Conservation (phyloP, 208 protist genomes). For the Leishmania tarentolae region DNA sequence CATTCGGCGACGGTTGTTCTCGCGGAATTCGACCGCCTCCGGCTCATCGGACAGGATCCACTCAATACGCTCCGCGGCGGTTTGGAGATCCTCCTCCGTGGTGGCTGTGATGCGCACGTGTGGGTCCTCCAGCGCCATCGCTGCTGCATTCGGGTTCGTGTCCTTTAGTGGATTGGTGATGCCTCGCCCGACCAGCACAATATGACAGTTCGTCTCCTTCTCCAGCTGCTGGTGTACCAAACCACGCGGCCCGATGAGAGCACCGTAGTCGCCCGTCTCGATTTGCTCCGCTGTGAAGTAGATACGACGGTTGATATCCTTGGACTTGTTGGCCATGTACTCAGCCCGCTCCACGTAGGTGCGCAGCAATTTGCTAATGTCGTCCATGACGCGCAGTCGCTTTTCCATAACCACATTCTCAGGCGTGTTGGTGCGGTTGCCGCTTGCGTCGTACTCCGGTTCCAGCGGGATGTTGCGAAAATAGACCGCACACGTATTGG, state of each 20-base stretch:
- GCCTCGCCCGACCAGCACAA: conserved; percentile 89
- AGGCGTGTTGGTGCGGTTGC: conserved; percentile 83
- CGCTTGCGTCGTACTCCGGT: conserved; percentile 79
- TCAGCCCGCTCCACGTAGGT: conserved; percentile 60
- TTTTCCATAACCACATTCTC: conserved; percentile 75
- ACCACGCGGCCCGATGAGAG: conserved; percentile 90
- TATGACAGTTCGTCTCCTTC: conserved; percentile 85
- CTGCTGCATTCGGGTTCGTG: conserved; percentile 72
- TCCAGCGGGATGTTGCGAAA: conserved; percentile 75
- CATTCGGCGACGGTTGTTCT: conserved; percentile 88
- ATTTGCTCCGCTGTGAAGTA: conserved; percentile 90
- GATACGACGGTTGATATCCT: conserved; percentile 86
- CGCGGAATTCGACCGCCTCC: conserved; percentile 86
- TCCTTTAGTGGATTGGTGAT: conserved; percentile 92
- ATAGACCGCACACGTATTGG: conserved; percentile 66
- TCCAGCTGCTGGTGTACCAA: conserved; percentile 89
- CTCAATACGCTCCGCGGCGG: conserved; percentile 87
- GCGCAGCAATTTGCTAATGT: conserved; percentile 63
- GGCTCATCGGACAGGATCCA: conserved; percentile 93
- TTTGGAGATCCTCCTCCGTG: conserved; percentile 86
- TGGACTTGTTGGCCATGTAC: conserved; percentile 44
- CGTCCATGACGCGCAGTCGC: conserved; percentile 68
- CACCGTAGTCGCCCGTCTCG: conserved; percentile 83
- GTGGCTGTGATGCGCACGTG: conserved; percentile 90
- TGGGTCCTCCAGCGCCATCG: conserved; percentile 83